Base-by-base conservation (phyloP, 768 basidiomycete species). In the Mycena vulgaris region DNA sequence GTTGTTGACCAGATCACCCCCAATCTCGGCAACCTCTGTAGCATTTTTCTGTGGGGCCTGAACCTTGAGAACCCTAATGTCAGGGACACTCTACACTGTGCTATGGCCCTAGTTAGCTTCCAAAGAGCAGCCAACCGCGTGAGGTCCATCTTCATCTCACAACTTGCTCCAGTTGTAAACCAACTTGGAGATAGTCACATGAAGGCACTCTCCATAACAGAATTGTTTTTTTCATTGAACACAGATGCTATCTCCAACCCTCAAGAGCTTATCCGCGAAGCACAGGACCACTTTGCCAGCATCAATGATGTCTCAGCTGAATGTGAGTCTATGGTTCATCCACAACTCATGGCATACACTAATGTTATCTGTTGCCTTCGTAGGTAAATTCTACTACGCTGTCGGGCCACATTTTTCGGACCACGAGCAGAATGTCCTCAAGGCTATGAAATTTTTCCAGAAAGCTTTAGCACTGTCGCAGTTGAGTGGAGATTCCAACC, bases 1-100 rank as follows among this genome's bases (percentile, higher is more conserved):
- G 10, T 45, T 11, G 31, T 60, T n/a, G 28, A 60, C 42, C 58
- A 60, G 28, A 60, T 60, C 10, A 47, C 42, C 19, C 42, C 45
- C 5, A 60, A 60, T 21, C 39, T 60, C 5, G 58, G 58, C 11
- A 60, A 60, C 14, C 28, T 60, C 8, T 31, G 47, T 8, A 30
- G 31, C 10, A 45, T 60, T 5, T 16, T 60, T 30, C 27, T 23
- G 21, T 19, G 9, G 7, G 40, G 42, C 0, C 33, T 60, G 21
- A 45, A 42, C n/a, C 19, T 19, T 5, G 2, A 60, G 10, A 40
- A 60, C 19, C 28, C 40, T 11, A 9, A 60, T 30, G 14, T 60
- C 28, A 14, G 16, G 17, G 58, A 60, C 13, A 47, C 28, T 25
- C 13, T 60, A 14, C 11, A 21, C 13, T 60, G 58, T 14, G 28